Evolutionary conservation across 2,329 filamentous ascomycete species (phyloP).

Genomic region (Alternaria sp.): DNA sequence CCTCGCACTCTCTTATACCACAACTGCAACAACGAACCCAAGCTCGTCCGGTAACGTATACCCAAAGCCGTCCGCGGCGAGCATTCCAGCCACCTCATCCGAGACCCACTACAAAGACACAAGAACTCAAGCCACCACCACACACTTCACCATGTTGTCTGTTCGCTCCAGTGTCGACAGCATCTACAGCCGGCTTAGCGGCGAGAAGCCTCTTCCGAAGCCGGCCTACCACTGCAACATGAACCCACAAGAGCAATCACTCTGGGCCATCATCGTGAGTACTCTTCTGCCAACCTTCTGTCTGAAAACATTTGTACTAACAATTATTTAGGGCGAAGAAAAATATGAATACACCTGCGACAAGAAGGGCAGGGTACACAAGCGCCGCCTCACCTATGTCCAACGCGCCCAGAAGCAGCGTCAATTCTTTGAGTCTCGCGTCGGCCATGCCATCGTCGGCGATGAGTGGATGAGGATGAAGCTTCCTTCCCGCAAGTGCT

Average conservation of each 20-base stretch:
- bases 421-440: conserved; percentile 29
- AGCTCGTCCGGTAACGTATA: conserved; percentile 14
- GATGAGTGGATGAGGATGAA: conserved; percentile 37
- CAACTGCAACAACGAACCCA: neutral
- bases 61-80: conserved; percentile 11
- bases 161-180: conserved; percentile 19
- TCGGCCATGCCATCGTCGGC: conserved; percentile 29
- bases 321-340: conserved; percentile 23
- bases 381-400: conserved; percentile 18
- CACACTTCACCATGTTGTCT: conserved; percentile 21
- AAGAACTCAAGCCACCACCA: neutral
- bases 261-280: conserved; percentile 31
- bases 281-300: neutral
- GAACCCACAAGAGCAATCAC: conserved; percentile 29
- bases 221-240: conserved; percentile 30
- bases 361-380: conserved; percentile 24
- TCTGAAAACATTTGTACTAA: neutral
- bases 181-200: conserved; percentile 23
- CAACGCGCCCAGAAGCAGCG: conserved; percentile 24
- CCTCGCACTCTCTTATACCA: neutral
- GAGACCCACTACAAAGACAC: conserved; percentile 2
- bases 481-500: conserved; percentile 19
- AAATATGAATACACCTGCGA: conserved; percentile 22
- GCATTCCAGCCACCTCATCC: conserved; percentile 1
- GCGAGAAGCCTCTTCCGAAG: conserved; percentile 28